Conservation (phyloP, 495 filamentous ascomycete genomes). For the Talaromyces wortmannii region DNA sequence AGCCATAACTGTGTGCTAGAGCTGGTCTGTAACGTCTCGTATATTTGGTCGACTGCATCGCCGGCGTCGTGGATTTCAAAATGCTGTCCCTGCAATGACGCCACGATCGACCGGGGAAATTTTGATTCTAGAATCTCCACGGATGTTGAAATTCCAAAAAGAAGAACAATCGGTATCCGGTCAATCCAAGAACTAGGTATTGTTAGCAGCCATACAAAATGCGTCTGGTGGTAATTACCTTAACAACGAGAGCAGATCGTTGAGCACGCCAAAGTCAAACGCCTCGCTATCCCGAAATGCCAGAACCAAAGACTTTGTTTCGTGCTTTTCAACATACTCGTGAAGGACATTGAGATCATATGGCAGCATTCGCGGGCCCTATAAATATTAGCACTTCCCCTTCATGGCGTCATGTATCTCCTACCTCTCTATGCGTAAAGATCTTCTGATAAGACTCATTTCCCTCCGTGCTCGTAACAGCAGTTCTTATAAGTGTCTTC, state of each 20-base stretch:
- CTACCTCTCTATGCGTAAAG: conserved; percentile 46
- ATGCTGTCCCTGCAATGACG: conserved; percentile 63
- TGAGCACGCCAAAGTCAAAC: conserved; percentile 73
- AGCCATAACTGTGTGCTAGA: conserved; percentile 52
- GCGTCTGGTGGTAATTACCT: conserved; percentile 43
- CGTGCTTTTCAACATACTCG: conserved; percentile 50
- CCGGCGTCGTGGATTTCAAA: conserved; percentile 79
- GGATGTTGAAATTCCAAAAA: conserved; percentile 88
- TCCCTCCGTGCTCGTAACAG: conserved; percentile 47
- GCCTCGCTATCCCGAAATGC: conserved; percentile 89
- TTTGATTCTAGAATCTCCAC: conserved; percentile 82
- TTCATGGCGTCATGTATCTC: conserved; percentile 7
- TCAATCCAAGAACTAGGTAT: conserved; percentile 69
- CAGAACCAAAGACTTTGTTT: conserved; percentile 58
- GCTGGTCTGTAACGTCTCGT: conserved; percentile 58
- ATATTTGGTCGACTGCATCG: conserved; percentile 71
- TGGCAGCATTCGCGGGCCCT: conserved; percentile 70
- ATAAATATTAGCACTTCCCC: background rate
- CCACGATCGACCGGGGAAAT: conserved; percentile 66
- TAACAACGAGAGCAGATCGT: conserved; percentile 71
- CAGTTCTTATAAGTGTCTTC: conserved; percentile 75
- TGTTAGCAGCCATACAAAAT: conserved; percentile 1
- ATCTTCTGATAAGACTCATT: conserved; percentile 37
- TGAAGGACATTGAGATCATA: conserved; percentile 86
- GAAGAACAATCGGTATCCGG: conserved; percentile 80